phyloP scores from a whole-genome alignment of 1,284 basidiomycete species.

The Ustilago cynodontis region DNA sequence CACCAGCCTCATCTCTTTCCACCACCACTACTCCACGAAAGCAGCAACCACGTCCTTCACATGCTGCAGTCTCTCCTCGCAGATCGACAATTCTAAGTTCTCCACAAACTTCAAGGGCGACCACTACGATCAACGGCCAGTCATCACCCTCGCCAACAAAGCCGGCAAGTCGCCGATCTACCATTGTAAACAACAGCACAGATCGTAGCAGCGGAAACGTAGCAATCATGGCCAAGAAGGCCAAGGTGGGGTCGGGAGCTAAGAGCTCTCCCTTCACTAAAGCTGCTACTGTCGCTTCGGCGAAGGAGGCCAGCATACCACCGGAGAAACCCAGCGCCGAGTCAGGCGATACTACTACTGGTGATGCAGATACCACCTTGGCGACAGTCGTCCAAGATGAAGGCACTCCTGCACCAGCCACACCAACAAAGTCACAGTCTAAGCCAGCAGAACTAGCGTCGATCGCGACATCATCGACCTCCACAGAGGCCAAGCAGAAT shows the following conservation, averaged over 20 bases:
- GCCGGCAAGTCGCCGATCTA: constrained; percentile 24
- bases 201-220: constrained; percentile 21
- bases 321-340: background rate
- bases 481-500: constrained; percentile 52
- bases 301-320: background rate
- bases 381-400: constrained; percentile 24
- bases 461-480: constrained; percentile 4
- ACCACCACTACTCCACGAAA: constrained; percentile 13
- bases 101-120: constrained; percentile 28
- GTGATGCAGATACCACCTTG: constrained; percentile 16
- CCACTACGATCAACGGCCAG: constrained; percentile 18
- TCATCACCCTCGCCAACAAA: constrained; percentile 14
- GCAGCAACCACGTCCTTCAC: background rate
- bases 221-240: constrained; percentile 44
- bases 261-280: constrained; percentile 46
- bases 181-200: constrained; percentile 1
- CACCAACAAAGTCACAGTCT: background rate
- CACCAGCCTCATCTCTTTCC: constrained; percentile 10
- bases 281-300: background rate
- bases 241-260: constrained; percentile 43
- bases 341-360: background rate
- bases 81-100: constrained; percentile 18
- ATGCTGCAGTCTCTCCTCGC: constrained; percentile 7
- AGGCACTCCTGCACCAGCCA: background rate
- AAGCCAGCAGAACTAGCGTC: constrained; percentile 15